Conservation (phyloP, 768 basidiomycete genomes). For the Kwoniella bestiolae region DNA sequence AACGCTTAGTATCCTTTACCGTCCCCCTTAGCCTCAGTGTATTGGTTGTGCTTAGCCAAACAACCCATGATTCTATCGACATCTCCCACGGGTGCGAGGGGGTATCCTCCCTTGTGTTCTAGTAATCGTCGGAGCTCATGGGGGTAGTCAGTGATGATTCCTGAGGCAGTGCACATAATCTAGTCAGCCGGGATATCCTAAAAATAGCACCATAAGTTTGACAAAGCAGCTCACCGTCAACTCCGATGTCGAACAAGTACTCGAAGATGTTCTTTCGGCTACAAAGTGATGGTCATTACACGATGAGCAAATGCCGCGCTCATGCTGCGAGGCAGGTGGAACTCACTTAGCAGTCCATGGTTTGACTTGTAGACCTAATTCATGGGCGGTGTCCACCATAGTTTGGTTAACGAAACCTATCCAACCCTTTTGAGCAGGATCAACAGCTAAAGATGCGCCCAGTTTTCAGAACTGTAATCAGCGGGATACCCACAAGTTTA, state of each 20-base stretch:
- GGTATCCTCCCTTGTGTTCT: slow-evolving; percentile 62
- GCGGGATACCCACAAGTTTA: too few relatives aligned
- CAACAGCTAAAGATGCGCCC: slow-evolving; percentile 44
- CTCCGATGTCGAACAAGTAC: slow-evolving; percentile 66
- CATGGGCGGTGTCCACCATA: slow-evolving; percentile 72
- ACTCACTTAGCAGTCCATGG: slow-evolving; percentile 66
- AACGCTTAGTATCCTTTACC: slow-evolving; percentile 20
- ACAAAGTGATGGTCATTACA: background rate
- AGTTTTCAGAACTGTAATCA: background rate
- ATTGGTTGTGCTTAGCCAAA: slow-evolving; percentile 62
- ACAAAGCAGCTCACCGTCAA: slow-evolving; percentile 63
- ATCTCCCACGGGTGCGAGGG: slow-evolving; percentile 66
- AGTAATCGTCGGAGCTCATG: slow-evolving; percentile 65
- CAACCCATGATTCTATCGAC: slow-evolving; percentile 68
- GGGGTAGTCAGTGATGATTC: slow-evolving; percentile 76
- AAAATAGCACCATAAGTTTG: too few relatives aligned
- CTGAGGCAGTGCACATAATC: background rate
- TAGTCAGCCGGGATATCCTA: background rate
- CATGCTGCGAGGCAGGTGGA: background rate
- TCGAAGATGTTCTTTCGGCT: slow-evolving; percentile 68
- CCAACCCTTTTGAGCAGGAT: slow-evolving; percentile 62
- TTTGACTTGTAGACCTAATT: slow-evolving; percentile 67
- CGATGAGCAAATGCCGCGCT: background rate
- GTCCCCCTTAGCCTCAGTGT: slow-evolving; percentile 16
- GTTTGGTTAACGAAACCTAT: slow-evolving; percentile 68